Percentiles rank a stretch among this genome's conserved stretches.
Evolutionary conservation across 768 basidiomycete species (phyloP).

Genomic region (Podaxis sp.): DNA sequence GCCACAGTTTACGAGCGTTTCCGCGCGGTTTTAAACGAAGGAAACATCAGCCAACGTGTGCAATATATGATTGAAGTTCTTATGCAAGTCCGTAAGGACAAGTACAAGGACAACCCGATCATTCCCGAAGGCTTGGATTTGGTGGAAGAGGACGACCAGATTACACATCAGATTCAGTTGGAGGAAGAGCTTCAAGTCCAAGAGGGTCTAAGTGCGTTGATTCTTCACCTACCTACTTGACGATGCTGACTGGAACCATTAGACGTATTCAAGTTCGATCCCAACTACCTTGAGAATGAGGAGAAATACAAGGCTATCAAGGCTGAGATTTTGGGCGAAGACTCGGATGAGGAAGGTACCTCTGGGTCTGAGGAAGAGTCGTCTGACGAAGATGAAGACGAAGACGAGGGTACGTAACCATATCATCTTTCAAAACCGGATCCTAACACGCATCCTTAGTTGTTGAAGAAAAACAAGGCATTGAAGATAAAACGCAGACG

Average conservation of each 20-base stretch:
- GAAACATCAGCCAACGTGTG: conserved; percentile 90
- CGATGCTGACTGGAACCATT: conserved; percentile 15
- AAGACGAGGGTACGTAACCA: conserved; percentile 47
- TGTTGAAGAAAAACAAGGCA: conserved; percentile 81
- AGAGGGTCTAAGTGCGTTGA: conserved; percentile 84
- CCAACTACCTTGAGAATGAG: conserved; percentile 86
- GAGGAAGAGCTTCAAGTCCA: conserved; percentile 95
- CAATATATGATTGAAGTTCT: conserved; percentile 99
- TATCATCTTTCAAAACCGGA: background rate
- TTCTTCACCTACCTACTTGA: background rate
- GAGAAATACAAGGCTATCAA: conserved; percentile 93
- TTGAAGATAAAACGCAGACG: conserved; percentile 93
- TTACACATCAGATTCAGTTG: conserved; percentile 89
- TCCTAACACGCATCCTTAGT: conserved; percentile 32
- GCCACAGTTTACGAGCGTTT: conserved; percentile 96
- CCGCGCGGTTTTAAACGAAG: conserved; percentile 95
- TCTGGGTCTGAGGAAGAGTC: conserved; percentile 65
- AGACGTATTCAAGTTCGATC: conserved; percentile 97
- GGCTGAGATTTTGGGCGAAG: conserved; percentile 90
- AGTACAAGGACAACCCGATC: conserved; percentile 98
- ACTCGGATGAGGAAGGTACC: conserved; percentile 64
- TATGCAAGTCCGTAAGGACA: conserved; percentile 99
- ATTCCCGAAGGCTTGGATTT: conserved; percentile 93
- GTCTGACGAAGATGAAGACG: conserved; percentile 41
- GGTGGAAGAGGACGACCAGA: conserved; percentile 97